Evolutionary conservation across 2,329 filamentous ascomycete genomes (phyloP), one percentile per base, ranked within the genome.

Genomic region (Elsinoe ampelina): DNA sequence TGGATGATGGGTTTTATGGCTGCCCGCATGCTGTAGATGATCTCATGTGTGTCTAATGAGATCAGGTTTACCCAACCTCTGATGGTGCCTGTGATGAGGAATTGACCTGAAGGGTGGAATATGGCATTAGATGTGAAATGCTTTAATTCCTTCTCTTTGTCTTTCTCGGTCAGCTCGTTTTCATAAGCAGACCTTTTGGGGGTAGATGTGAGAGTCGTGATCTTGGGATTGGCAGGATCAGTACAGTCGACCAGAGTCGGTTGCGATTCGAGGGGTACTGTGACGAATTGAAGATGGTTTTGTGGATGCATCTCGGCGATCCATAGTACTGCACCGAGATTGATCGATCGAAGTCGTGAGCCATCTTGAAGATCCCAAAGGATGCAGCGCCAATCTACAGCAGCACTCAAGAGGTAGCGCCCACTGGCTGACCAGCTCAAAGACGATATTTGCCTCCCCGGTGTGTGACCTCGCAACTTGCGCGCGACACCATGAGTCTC

Each of bases 51-150:
- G 60, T 82, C 80, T 2, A 87, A 85, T 64, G 95, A 88, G 66
- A 98, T 93, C 60, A 98, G 88, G 71, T 98, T 98, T 59, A 98
- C 79, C 79, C 89, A 95, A 57, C 93, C 93, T 71, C 96, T 97
- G 64, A 86, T 96, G 3, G 93, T 98, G 38, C 90, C 95, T 0
- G 90, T 84, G 34, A 98, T 80, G 60, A 98, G 89, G 70, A 97
- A 89, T 45, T 91, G 85, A 51, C 93, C 93, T 0, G 84, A 81
- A 0, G 84, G 81, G 0, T 89, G 92, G 76, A 95, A 98, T 34
- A 95, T 84, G 1, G 90, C 89, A 20, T 90, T 90, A 3, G 92
- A 97, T 0, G 93, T 97, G 68, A 90, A 89, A 70, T 96, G 89
- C 68, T 95, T 96, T 11, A 89, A 89, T 67, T 97, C 92, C 67